A percentile compares a stretch with the other conserved stretches of the same genome.
phyloP scores from a whole-genome alignment of 2,329 filamentous ascomycete species.

The Ustulina deusta region DNA sequence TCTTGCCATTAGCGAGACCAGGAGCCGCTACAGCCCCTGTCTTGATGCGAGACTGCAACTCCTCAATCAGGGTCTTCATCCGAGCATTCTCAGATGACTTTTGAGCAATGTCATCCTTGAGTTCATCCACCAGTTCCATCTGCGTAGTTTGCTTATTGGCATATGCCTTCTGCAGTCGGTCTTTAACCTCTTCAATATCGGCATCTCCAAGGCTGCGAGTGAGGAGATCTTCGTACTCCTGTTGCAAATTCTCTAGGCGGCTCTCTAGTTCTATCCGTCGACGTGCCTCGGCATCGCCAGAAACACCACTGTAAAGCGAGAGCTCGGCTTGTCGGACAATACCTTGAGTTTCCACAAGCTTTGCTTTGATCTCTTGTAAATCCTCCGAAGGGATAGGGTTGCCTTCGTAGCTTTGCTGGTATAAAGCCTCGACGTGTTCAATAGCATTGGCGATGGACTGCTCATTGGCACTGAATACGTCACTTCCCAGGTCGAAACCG shows the following conservation, averaged over 20 bases:
- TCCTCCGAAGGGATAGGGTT: slow-evolving; percentile 86
- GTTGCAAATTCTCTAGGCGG: slow-evolving; percentile 78
- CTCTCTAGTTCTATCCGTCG: slow-evolving; percentile 81
- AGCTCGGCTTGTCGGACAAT: slow-evolving; percentile 94
- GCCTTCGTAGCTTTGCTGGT: slow-evolving; percentile 80
- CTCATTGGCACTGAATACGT: slow-evolving; percentile 95
- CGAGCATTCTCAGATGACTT: slow-evolving; percentile 86
- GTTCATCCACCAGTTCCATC: slow-evolving; percentile 77
- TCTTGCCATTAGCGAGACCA: slow-evolving; percentile 84
- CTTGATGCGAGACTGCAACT: slow-evolving; percentile 80
- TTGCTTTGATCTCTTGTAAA: slow-evolving; percentile 79
- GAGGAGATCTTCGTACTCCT: slow-evolving; percentile 86
- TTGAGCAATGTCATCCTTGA: slow-evolving; percentile 79
- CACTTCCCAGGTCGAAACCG: slow-evolving; percentile 91
- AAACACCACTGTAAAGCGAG: slow-evolving; percentile 77
- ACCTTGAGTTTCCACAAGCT: slow-evolving; percentile 88
- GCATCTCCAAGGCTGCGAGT: slow-evolving; percentile 80
- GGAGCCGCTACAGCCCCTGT: slow-evolving; percentile 63
- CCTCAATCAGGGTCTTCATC: slow-evolving; percentile 83
- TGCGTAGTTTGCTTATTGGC: slow-evolving; percentile 79
- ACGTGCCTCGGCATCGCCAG: slow-evolving; percentile 73
- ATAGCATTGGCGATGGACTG: slow-evolving; percentile 85
- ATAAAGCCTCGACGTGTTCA: slow-evolving; percentile 81
- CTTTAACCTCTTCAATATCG: slow-evolving; percentile 87
- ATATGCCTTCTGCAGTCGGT: slow-evolving; percentile 80